Evolutionary conservation across 495 filamentous ascomycete genomes (phyloP), one percentile per base, ranked within the genome.

Genomic region (Pyrenopolyporus hunteri): DNA sequence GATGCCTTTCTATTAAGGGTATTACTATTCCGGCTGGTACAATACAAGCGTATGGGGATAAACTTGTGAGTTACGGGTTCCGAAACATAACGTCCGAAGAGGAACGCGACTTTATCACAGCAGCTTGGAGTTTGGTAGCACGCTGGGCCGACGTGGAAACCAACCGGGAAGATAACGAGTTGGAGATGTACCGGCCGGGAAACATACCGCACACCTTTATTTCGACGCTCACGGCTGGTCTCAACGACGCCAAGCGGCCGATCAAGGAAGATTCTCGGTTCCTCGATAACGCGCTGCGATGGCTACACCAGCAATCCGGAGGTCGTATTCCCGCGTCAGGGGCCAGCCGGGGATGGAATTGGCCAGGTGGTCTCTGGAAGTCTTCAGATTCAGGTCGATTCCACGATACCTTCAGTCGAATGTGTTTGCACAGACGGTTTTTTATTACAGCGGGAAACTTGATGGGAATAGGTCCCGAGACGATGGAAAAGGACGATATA

Each of bases 381-480:
- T 19, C 42, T 19, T 59, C 62, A 9, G 35, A 37, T 36, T 53
- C 55, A 8, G 45, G 44, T 23, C 60, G 60, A 11, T 58, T 64
- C 42, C 48, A 43, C 32, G 45, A 43, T 10, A 40, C 46, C 16
- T 63, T 63, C 20, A 53, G 47, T 7, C 39, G 53, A 1, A 33
- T 36, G 40, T 64, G 53, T 11, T 36, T 56, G 13, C 37, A 59
- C 22, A 55, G 48, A 42, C 54, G 49, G 4, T 59, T 59, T 37
- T 55, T 59, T 14, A 6, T 59, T 10, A 64, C 54, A 26, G 17
- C 35, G 9, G 55, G 35, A 11, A 36, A 59, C 32, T 32, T 58
- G 19, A 64, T 59, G 55, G 55, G 55, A 22, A 59, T 64, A 59
- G 55, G 61, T 20, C 54, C 62, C 17, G 56, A 59, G 35, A 65